A percentile compares a stretch with the other conserved stretches of the same genome.
phyloP scores from a whole-genome alignment of 179 eudicot species.

The Carnegiea gigantea region DNA sequence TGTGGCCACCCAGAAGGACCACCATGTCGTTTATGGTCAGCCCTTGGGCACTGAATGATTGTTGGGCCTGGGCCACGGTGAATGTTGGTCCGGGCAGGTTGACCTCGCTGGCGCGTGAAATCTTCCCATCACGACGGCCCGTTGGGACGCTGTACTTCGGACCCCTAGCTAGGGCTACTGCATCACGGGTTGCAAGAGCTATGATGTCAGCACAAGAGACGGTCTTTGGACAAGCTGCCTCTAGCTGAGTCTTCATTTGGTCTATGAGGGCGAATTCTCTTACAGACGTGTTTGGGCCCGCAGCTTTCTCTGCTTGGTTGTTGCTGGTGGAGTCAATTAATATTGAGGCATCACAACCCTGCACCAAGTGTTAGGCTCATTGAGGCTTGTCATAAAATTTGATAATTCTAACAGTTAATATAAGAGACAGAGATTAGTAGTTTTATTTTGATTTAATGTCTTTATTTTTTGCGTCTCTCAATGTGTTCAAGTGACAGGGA shows the following conservation, averaged over 20 bases:
- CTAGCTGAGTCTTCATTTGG: constrained; percentile 38
- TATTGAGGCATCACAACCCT: constrained; percentile 63
- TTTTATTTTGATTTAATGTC: no score
- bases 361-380: neutral
- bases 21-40: constrained; percentile 50
- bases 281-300: constrained; percentile 42
- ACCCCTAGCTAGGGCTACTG: constrained; percentile 47
- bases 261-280: constrained; percentile 50
- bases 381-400: no score
- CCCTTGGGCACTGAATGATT: constrained; percentile 31
- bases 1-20: constrained; percentile 49
- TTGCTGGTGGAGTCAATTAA: constrained; percentile 38
- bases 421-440: no score
- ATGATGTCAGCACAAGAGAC: constrained; percentile 61
- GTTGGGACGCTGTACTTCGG: constrained; percentile 44
- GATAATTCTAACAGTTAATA: no score
- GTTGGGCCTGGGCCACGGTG: constrained; percentile 28
- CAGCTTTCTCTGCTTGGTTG: constrained; percentile 42
- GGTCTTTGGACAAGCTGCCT: constrained; percentile 31
- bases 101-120: constrained; percentile 34
- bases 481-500: no score
- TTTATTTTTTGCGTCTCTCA: no score
- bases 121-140: constrained; percentile 51
- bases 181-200: constrained; percentile 51
- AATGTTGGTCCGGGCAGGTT: constrained; percentile 40